Evolutionary conservation across 2,329 filamentous ascomycete genomes (phyloP), one percentile per base, ranked within the genome.

Genomic region (Talaromyces sp.): DNA sequence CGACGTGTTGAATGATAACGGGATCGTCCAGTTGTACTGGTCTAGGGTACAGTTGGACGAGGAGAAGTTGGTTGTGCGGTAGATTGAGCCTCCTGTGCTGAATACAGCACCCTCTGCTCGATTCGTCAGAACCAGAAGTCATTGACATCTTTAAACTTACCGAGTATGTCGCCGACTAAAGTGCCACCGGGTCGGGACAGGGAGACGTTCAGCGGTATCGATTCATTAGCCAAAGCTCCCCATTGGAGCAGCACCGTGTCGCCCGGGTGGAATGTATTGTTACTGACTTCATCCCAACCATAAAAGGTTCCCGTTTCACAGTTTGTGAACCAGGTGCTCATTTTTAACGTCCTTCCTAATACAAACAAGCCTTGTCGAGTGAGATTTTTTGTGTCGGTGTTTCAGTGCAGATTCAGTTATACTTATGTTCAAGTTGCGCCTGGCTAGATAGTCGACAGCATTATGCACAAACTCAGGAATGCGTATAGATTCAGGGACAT

Each of bases 41-140:
- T 64, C 62, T 22, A 65, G 58, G 54, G 63, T 64, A 58, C 59
- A 64, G 60, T 64, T 63, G 17, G 61, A 47, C 44, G 22, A 53
- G 17, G 25, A 13, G 11, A 17, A 53, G 4, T n/a, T 22, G 17
- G 28, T 30, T 53, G 49, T 53, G 25, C 49, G 49, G 28, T 53
- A 53, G 13, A 53, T 30, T 22, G 28, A 17, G 4, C 49, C 28
- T 9, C 13, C 49, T 28, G 11, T n/a, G 27, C 49, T 53, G 11
- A 53, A 53, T 15, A 28, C 27, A n/a, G 49, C 49, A 5, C 49
- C 49, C 49, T 53, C 49, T 53, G 4, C 19, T 11, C 44, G 44
- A 17, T n/a, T 32, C 27, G 25, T 53, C 44, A 22, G 22, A 25
- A 47, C 44, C 42, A n/a, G n/a, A 19, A 19, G 3, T 25, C 19